A percentile compares a stretch with the other conserved stretches of the same genome.
These are phyloP conservation scores for Cyclotella choctawhatcheeana DNA, from an alignment of 108 stramenopile genomes.

Conservation along the genomic window DNA sequence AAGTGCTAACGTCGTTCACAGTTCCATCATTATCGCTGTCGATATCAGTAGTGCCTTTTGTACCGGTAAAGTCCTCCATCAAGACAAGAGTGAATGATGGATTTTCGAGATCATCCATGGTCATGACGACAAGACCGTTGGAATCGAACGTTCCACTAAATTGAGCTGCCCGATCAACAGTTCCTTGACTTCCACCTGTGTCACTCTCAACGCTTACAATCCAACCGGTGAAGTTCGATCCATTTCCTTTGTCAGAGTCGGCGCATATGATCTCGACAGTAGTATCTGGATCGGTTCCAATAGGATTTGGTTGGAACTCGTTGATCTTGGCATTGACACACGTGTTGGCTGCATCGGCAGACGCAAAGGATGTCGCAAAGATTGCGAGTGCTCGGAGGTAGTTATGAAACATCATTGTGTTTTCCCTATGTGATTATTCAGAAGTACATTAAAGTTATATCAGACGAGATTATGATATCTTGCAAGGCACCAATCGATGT, in stretches of 20 bases:
- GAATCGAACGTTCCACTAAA: slow-evolving; percentile 7
- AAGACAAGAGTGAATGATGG: slow-evolving; percentile 15
- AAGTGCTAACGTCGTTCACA: neutral
- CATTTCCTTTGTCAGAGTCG: slow-evolving; percentile 3
- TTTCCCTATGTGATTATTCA: neutral
- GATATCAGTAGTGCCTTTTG: slow-evolving; percentile 1
- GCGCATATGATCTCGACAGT: slow-evolving; percentile 1
- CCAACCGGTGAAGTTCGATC: neutral
- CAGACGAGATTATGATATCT: no score
- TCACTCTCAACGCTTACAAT: slow-evolving; percentile 13
- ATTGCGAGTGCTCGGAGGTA: neutral
- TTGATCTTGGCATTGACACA: slow-evolving; percentile 4
- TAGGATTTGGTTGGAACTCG: slow-evolving; percentile 11
- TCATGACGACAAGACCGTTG: neutral
- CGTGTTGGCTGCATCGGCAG: neutral
- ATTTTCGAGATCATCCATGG: slow-evolving; percentile 6
- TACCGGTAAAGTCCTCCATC: slow-evolving; percentile 7
- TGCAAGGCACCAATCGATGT: no score
- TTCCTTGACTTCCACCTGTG: neutral
- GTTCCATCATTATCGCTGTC: neutral
- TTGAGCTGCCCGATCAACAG: neutral
- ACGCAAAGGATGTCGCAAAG: neutral
- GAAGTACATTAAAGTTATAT: no score
- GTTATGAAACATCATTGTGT: neutral
- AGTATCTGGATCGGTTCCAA: neutral